Evolutionary conservation across 2,329 filamentous ascomycete genomes (phyloP).

Genomic region (Fusarium torreyae): DNA sequence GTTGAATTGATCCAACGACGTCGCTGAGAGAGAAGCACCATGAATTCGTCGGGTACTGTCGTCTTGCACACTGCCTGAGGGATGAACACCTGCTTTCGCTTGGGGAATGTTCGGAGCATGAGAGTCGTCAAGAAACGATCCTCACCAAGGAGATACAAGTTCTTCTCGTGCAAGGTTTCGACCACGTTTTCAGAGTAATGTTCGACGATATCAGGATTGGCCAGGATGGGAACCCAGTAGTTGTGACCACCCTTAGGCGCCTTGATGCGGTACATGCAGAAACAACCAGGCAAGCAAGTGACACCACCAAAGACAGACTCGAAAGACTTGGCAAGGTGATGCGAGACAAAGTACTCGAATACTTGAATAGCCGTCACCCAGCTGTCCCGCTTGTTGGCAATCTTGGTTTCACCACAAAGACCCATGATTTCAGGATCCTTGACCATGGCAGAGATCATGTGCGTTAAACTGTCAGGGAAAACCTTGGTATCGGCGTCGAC

Average conservation of each 20-base stretch:
- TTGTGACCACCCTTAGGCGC: slow-evolving; percentile 98
- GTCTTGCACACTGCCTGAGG: slow-evolving; percentile 99
- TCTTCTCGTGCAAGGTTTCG: slow-evolving; percentile 98
- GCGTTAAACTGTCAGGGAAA: slow-evolving; percentile 96
- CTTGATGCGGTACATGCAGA: slow-evolving; percentile 99
- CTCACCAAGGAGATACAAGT: slow-evolving; percentile 89
- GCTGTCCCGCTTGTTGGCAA: slow-evolving; percentile 94
- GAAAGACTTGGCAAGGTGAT: slow-evolving; percentile 96
- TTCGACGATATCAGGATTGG: slow-evolving; percentile 98
- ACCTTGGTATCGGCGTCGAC: slow-evolving; percentile 99
- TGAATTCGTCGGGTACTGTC: slow-evolving; percentile 93
- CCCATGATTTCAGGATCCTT: slow-evolving; percentile 99
- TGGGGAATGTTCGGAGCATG: slow-evolving; percentile 98
- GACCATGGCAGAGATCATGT: slow-evolving; percentile 99
- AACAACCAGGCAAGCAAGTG: slow-evolving; percentile 97
- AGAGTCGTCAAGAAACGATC: slow-evolving; percentile 96
- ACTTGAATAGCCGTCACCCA: slow-evolving; percentile 99
- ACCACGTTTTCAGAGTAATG: slow-evolving; percentile 99
- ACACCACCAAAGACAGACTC: slow-evolving; percentile 99
- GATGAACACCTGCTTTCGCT: slow-evolving; percentile 98
- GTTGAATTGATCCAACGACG: slow-evolving; percentile 99
- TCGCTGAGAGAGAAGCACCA: slow-evolving; percentile 91
- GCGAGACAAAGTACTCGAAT: slow-evolving; percentile 99
- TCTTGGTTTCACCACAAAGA: slow-evolving; percentile 98
- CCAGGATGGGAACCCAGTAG: slow-evolving; percentile 99